phyloP scores from a whole-genome alignment of 441 rosid species.

The Iberis amara region DNA sequence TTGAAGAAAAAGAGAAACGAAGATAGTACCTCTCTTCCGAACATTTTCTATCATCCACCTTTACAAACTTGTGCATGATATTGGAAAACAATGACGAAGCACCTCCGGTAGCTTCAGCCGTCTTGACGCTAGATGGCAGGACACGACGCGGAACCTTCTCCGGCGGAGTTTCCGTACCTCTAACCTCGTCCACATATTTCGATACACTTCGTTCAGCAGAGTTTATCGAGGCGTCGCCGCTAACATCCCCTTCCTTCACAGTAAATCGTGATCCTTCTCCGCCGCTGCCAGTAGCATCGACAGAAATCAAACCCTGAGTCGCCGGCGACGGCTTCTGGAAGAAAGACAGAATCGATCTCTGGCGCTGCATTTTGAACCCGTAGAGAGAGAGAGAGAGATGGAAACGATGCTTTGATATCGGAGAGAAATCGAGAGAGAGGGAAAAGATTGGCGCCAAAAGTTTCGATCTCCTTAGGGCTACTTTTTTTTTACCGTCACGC shows the following conservation, averaged over 20 bases:
- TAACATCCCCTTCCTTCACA: conserved; percentile 27
- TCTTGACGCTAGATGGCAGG: conserved; percentile 36
- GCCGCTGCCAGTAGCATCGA: conserved; percentile 17
- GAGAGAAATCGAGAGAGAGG: conserved; percentile 31
- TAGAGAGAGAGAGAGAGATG: conserved; percentile 5
- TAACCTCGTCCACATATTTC: conserved; percentile 42
- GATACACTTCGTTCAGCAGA: conserved; percentile 21
- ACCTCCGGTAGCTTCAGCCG: conserved; percentile 32
- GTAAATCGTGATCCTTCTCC: conserved; percentile 26
- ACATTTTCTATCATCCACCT: conserved; percentile 41
- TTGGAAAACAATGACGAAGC: conserved; percentile 66
- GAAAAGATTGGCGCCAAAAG: conserved; percentile 59
- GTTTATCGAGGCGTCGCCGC: conserved; percentile 21
- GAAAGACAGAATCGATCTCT: conserved; percentile 72
- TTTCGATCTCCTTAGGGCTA: too few species aligned
- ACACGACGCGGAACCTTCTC: conserved; percentile 83
- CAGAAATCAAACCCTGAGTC: conserved; percentile 28
- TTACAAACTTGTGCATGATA: conserved; percentile 86
- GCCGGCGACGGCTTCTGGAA: conserved; percentile 56
- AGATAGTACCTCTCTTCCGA: conserved; percentile 40
- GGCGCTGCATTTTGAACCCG: conserved; percentile 67
- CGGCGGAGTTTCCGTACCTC: conserved; percentile 86
- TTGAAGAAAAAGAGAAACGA: conserved; percentile 8
- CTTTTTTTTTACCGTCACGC: too few species aligned
- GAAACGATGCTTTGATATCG: neutral